Conservation (phyloP, 169 alveolate genomes). For the Plasmodium ovale region DNA sequence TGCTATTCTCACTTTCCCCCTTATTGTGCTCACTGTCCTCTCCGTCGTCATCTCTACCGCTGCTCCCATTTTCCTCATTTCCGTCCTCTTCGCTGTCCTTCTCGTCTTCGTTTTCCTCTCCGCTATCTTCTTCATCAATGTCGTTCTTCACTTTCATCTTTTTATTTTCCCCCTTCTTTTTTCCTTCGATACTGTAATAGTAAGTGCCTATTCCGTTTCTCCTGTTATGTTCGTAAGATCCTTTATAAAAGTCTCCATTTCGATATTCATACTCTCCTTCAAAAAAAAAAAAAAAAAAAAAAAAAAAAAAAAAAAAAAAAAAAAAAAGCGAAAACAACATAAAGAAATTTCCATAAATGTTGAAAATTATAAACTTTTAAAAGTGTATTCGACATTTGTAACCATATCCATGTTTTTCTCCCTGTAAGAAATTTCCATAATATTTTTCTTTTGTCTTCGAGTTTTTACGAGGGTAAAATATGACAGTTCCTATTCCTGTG, state of each 20-base stretch:
- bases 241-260: slow-evolving; percentile 64
- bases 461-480: slow-evolving; percentile 43
- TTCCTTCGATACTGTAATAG: slow-evolving; percentile 6
- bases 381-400: neutral
- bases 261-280: slow-evolving; percentile 43
- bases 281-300: slow-evolving; percentile 1
- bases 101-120: neutral
- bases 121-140: neutral
- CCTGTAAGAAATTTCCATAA: slow-evolving; percentile 59
- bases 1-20: neutral
- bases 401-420: slow-evolving; percentile 74
- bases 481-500: slow-evolving; percentile 63
- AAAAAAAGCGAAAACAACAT: neutral
- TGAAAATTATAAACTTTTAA: neutral
- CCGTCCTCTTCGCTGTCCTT: neutral
- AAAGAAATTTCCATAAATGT: neutral
- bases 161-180: neutral
- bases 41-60: neutral
- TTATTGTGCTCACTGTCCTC: no score
- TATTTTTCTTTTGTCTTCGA: slow-evolving; percentile 37
- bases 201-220: slow-evolving; percentile 71
- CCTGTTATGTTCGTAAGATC: slow-evolving; percentile 37
- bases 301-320: neutral
- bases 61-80: neutral
- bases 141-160: neutral